Evolutionary conservation across 2,329 filamentous ascomycete genomes (phyloP), one percentile per base, ranked within the genome.

Genomic region (Ceratocystis huliohia): DNA sequence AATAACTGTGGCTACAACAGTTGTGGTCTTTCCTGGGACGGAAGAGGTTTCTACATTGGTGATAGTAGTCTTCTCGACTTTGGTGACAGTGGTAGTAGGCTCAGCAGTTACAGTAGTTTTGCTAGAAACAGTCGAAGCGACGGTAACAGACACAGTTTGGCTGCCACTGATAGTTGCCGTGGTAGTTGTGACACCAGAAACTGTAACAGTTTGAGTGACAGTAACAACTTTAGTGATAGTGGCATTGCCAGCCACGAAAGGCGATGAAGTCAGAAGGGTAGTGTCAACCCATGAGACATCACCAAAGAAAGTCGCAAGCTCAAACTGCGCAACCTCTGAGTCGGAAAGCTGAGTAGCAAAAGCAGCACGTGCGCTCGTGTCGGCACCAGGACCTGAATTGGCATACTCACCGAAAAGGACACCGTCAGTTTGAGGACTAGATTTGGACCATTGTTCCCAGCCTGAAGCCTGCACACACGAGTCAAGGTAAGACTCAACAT

Each of bases 401-500:
- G 70, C 74, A 71, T 81, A 87, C 76, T 88, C 85, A 8, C 74
- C 81, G 69, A 82, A 87, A 30, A 76, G 73, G 1, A 86, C 80
- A 56, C 82, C 74, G 44, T 75, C 76, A 1, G 81, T 84, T 45
- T 78, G 76, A n/a, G 76, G 72, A 56, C 79, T 75, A 2, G 75
- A 76, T 1, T 70, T 74, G 67, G 78, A 78, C 85, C 85, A 88
- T 33, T 76, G 71, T 1, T 70, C 72, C 84, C 85, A 88, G 0
- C 85, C 85, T 0, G 79, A 79, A 1, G 76, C 68, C 70, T 86
- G 85, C 70, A 88, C 79, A 22, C 87, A 82, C 28, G 75, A 74
- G 7, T 76, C 77, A 73, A 88, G 75, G 41, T 72, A 72, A 0
- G 80, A 81, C 63, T 77, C 71, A 70, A 82, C 79, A 73, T 80